A percentile compares a stretch with the other conserved stretches of the same genome.
phyloP scores from a whole-genome alignment of 2,329 filamentous ascomycete genomes.

The Dothidotthia symphoricarpi region DNA sequence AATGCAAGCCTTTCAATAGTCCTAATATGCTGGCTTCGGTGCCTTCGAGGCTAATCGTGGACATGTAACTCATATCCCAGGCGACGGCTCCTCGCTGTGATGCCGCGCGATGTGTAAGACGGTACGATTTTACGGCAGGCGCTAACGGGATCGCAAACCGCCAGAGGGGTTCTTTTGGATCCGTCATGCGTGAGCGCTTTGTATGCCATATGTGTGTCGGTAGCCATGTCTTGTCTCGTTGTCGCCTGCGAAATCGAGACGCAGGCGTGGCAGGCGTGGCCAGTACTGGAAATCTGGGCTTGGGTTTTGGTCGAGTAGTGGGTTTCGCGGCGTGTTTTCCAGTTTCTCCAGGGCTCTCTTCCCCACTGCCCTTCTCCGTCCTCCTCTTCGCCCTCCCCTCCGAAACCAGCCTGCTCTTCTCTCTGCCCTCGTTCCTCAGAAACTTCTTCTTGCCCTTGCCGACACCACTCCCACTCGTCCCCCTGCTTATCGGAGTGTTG shows the following conservation, averaged over 20 bases:
- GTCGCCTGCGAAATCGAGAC: slow-evolving; percentile 78
- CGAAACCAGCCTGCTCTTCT: slow-evolving; percentile 63
- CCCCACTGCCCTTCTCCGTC: slow-evolving; percentile 28
- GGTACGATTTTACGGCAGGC: slow-evolving; percentile 85
- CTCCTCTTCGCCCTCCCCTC: slow-evolving; percentile 55
- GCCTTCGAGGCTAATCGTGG: slow-evolving; percentile 77
- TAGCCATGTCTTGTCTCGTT: slow-evolving; percentile 86
- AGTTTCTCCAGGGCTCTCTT: slow-evolving; percentile 17
- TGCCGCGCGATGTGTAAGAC: slow-evolving; percentile 78
- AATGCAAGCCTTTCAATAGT: slow-evolving; percentile 60
- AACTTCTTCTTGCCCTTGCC: slow-evolving; percentile 46
- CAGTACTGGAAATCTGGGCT: slow-evolving; percentile 67
- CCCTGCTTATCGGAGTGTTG: slow-evolving; percentile 79
- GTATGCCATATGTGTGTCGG: slow-evolving; percentile 94
- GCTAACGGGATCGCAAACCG: slow-evolving; percentile 81
- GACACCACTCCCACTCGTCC: slow-evolving; percentile 59
- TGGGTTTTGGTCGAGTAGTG: slow-evolving; percentile 50
- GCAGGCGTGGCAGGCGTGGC: slow-evolving; percentile 63
- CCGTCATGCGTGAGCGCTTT: slow-evolving; percentile 86
- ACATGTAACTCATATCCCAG: slow-evolving; percentile 95
- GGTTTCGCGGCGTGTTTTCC: slow-evolving; percentile 12
- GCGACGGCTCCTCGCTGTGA: slow-evolving; percentile 73
- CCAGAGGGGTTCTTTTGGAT: slow-evolving; percentile 78
- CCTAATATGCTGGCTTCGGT: slow-evolving; percentile 61
- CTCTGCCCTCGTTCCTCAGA: slow-evolving; percentile 73